Evolutionary conservation across 805 yeast genomes (phyloP).

Genomic region (Komagataella kurtzmanii): DNA sequence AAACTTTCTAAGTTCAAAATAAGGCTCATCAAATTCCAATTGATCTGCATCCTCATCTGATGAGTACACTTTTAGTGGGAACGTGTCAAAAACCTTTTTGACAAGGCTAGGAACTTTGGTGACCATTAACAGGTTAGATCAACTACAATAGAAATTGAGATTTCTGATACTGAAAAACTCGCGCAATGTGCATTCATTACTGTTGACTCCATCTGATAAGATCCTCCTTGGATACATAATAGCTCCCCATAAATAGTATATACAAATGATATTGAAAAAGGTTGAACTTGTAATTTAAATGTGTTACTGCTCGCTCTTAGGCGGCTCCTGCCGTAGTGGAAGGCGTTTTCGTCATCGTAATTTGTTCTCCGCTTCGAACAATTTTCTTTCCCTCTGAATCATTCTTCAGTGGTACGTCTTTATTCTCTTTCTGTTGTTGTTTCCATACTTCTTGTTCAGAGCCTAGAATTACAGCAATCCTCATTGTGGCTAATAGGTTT

Average conservation of each 20-base stretch:
- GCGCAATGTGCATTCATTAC: not conserved
- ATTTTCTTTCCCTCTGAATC: slow-evolving; percentile 42
- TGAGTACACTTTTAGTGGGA: slow-evolving; percentile 34
- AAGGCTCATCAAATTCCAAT: slow-evolving; percentile 12
- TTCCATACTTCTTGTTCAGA: slow-evolving; percentile 77
- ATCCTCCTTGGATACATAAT: not conserved
- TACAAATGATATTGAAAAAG: not conserved
- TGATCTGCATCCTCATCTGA: slow-evolving; percentile 11
- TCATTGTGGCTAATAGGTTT: slow-evolving; percentile 76
- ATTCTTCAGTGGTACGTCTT: slow-evolving; percentile 40
- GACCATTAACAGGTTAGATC: not conserved
- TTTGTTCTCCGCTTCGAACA: slow-evolving; percentile 50
- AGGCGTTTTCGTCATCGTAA: slow-evolving; percentile 28
- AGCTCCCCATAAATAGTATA: not conserved
- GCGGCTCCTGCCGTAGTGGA: slow-evolving; percentile 52
- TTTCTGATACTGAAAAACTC: not conserved
- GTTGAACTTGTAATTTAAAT: not conserved
- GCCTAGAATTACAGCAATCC: slow-evolving; percentile 75
- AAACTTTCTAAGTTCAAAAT: slow-evolving; percentile 9
- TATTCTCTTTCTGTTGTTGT: slow-evolving; percentile 53
- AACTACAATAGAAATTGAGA: not conserved
- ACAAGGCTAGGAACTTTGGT: slow-evolving; percentile 25
- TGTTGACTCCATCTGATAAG: not conserved
- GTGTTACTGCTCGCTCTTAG: slow-evolving; percentile 8
- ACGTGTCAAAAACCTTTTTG: slow-evolving; percentile 30